These are phyloP conservation scores for Penicillium sp. DNA, from an alignment of 2,329 filamentous ascomycete genomes.

Conservation along the genomic window DNA sequence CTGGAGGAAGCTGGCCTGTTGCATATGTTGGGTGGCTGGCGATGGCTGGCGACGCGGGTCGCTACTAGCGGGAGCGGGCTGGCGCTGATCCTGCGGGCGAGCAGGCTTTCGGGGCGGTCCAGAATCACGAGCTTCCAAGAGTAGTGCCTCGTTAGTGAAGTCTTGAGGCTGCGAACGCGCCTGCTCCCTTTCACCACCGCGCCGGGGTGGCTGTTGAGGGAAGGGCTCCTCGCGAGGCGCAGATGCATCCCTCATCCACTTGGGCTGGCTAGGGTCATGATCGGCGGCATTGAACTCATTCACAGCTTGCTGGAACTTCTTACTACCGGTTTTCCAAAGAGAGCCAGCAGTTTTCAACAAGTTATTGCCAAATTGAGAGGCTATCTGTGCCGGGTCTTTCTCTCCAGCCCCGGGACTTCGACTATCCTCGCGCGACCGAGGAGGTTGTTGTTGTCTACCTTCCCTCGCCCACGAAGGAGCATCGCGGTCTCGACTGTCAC, in stretches of 20 bases:
- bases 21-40: conserved; percentile 32
- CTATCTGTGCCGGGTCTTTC: conserved; percentile 78
- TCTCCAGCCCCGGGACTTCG: conserved; percentile 59
- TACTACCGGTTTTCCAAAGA: conserved; percentile 92
- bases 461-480: conserved; percentile 69
- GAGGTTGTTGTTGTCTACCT: conserved; percentile 41
- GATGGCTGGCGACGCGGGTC: conserved; percentile 34
- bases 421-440: conserved; percentile 38
- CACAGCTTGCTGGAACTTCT: conserved; percentile 89
- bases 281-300: conserved; percentile 78
- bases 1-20: conserved; percentile 64
- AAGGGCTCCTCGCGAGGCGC: conserved; percentile 33
- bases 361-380: conserved; percentile 79
- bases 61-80: conserved; percentile 27
- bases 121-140: conserved; percentile 41
- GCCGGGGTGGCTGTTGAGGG: conserved; percentile 26
- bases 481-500: conserved; percentile 38
- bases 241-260: conserved; percentile 86
- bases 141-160: conserved; percentile 65
- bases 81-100: conserved; percentile 30
- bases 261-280: conserved; percentile 80
- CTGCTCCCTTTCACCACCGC: conserved; percentile 30
- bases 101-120: conserved; percentile 37
- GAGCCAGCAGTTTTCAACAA: conserved; percentile 94
- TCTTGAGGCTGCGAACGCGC: conserved; percentile 29